A percentile compares a stretch with the other conserved stretches of the same genome.
Evolutionary conservation across 768 basidiomycete genomes (phyloP).

Genomic region (Lyophyllum decastes): DNA sequence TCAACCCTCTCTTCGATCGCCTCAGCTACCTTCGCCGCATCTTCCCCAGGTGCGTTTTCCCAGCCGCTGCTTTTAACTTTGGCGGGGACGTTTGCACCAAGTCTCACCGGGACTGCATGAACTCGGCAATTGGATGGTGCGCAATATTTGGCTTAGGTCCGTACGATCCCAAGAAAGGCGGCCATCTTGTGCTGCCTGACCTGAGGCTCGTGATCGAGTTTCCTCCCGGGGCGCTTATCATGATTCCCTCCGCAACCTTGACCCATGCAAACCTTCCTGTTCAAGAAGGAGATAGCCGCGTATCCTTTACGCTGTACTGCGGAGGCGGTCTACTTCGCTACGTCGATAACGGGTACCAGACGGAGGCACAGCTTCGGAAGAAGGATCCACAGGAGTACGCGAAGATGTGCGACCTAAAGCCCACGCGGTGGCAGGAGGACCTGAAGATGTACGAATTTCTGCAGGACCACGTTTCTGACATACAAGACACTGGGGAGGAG

Average conservation of each 20-base stretch:
- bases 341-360: slow-evolving; percentile 5
- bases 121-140: background rate
- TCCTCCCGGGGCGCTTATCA: background rate
- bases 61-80: background rate
- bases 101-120: too few relatives aligned
- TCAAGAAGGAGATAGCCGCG: too few relatives aligned
- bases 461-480: too few relatives aligned
- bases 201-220: slow-evolving; percentile 5
- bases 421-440: too few relatives aligned
- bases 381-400: background rate
- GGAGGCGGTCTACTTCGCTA: slow-evolving; percentile 1
- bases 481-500: too few relatives aligned
- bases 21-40: background rate
- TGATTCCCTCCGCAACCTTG: slow-evolving; percentile 8
- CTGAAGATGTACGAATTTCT: background rate
- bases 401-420: too few relatives aligned
- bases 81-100: background rate
- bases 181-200: background rate
- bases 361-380: background rate
- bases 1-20: too few relatives aligned
- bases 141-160: background rate
- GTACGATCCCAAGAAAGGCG: background rate
- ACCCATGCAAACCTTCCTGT: slow-evolving; percentile 1
- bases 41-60: slow-evolving; percentile 3
- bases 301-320: slow-evolving; percentile 1